Evolutionary conservation across 1,284 basidiomycete genomes (phyloP), one percentile per base, ranked within the genome.

Genomic region (Phellopilus nigrolimitatus): DNA sequence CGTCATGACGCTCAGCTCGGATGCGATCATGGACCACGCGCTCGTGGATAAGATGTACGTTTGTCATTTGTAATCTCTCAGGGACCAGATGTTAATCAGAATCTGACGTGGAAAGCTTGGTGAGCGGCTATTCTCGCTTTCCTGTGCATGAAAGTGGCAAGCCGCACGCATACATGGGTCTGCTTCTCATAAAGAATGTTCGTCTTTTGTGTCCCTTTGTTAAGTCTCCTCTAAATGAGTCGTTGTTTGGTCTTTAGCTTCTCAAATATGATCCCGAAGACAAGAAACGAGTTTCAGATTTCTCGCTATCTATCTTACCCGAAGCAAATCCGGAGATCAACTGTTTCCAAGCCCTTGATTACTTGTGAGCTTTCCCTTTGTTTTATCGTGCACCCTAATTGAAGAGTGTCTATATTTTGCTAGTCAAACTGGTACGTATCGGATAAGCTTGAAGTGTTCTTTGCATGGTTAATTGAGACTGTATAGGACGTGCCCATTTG

Each of bases 401-500:
- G 19, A 4, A n/a, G n/a, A n/a, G n/a, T n/a, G n/a, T n/a, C n/a
- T n/a, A n/a, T n/a, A n/a, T n/a, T n/a, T n/a, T 15, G 25, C 22
- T 27, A 40, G 37, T 37, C 38, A 49, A 22, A 41, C 47, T 3
- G 30, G 44, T 25, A 15, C 13, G n/a, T n/a, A n/a, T n/a, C n/a
- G n/a, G n/a, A n/a, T n/a, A n/a, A n/a, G n/a, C n/a, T n/a, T n/a
- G n/a, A n/a, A n/a, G n/a, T n/a, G n/a, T n/a, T n/a, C n/a, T n/a
- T n/a, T n/a, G n/a, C n/a, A n/a, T n/a, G n/a, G n/a, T n/a, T n/a
- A n/a, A n/a, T n/a, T n/a, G n/a, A n/a, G n/a, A n/a, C n/a, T n/a
- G n/a, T n/a, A 95, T 93, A 2, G 95, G 95, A 5, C 84, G 94
- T 45, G 91, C 93, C 0, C 95, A 99, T 68, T 75, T 98, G 57